Percentiles rank a stretch among this genome's conserved stretches.
Evolutionary conservation across 169 alveolate species (phyloP).

Genomic region (Haemoproteus tartakovskyi): DNA sequence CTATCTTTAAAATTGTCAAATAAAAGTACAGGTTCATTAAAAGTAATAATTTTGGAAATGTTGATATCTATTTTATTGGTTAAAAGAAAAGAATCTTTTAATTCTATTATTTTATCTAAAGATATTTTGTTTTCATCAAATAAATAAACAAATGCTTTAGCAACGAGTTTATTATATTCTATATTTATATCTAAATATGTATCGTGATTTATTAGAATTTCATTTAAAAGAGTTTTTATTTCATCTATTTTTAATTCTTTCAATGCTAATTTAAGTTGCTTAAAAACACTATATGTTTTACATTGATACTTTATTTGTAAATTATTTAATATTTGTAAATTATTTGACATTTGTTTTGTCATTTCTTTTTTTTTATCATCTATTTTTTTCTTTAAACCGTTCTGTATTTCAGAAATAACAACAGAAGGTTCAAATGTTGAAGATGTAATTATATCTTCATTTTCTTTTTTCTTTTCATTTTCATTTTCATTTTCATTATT

Average conservation of each 20-base stretch:
- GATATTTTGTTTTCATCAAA: slow-evolving; percentile 26
- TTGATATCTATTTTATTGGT: neutral
- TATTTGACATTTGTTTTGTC: neutral
- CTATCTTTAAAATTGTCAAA: slow-evolving; percentile 41
- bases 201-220: slow-evolving; percentile 17
- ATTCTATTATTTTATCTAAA: slow-evolving; percentile 1
- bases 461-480: too few species aligned
- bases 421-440: too few species aligned
- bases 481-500: neutral
- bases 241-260: neutral
- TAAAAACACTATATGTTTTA: slow-evolving; percentile 15
- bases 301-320: slow-evolving; percentile 17
- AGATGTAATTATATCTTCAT: too few species aligned
- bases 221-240: slow-evolving; percentile 33
- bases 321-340: slow-evolving; percentile 5
- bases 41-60: neutral
- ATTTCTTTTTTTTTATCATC: neutral
- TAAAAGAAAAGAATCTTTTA: too few species aligned
- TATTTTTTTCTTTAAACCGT: neutral
- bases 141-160: slow-evolving; percentile 36
- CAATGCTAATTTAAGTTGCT: slow-evolving; percentile 31
- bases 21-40: slow-evolving; percentile 39
- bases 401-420: too few species aligned
- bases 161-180: slow-evolving; percentile 31
- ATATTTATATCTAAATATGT: slow-evolving; percentile 35